Evolutionary conservation across 1,284 basidiomycete genomes (phyloP).

Genomic region (Ustilago crameri): DNA sequence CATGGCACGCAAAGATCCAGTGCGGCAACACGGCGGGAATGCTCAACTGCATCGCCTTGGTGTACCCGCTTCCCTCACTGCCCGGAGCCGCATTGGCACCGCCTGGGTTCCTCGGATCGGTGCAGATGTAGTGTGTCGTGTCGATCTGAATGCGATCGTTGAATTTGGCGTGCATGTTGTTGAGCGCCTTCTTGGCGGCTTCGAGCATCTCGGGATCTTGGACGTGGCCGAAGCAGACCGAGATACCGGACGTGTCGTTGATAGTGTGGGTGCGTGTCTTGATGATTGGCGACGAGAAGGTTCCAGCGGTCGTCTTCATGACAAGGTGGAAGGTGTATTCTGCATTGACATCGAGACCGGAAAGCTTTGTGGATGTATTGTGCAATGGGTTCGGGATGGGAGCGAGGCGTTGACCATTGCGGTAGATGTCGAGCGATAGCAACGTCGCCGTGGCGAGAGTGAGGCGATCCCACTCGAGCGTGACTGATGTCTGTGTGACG

Average conservation of each 20-base stretch:
- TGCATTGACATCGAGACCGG: slow-evolving; percentile 62
- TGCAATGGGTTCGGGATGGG: slow-evolving; percentile 63
- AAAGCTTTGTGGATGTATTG: slow-evolving; percentile 65
- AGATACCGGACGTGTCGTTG: slow-evolving; percentile 63
- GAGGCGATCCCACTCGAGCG: slow-evolving; percentile 66
- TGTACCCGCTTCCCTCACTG: slow-evolving; percentile 39
- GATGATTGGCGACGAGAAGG: slow-evolving; percentile 57
- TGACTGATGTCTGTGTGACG: slow-evolving; percentile 66
- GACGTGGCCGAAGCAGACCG: slow-evolving; percentile 64
- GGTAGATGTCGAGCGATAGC: slow-evolving; percentile 64
- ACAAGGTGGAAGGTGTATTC: slow-evolving; percentile 67
- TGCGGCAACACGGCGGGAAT: slow-evolving; percentile 66
- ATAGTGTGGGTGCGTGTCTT: slow-evolving; percentile 63
- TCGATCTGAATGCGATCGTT: slow-evolving; percentile 88
- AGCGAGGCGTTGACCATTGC: slow-evolving; percentile 63
- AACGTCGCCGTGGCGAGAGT: slow-evolving; percentile 59
- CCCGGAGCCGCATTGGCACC: slow-evolving; percentile 27
- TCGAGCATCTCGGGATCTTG: slow-evolving; percentile 44
- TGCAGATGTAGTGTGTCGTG: slow-evolving; percentile 65
- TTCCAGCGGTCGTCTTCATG: slow-evolving; percentile 64
- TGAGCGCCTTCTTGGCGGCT: slow-evolving; percentile 50
- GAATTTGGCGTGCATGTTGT: slow-evolving; percentile 71
- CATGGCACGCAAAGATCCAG: slow-evolving; percentile 66
- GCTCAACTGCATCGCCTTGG: slow-evolving; percentile 65
- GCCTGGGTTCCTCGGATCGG: slow-evolving; percentile 52